phyloP scores from a whole-genome alignment of 768 basidiomycete species.

The Ramaria sp. region DNA sequence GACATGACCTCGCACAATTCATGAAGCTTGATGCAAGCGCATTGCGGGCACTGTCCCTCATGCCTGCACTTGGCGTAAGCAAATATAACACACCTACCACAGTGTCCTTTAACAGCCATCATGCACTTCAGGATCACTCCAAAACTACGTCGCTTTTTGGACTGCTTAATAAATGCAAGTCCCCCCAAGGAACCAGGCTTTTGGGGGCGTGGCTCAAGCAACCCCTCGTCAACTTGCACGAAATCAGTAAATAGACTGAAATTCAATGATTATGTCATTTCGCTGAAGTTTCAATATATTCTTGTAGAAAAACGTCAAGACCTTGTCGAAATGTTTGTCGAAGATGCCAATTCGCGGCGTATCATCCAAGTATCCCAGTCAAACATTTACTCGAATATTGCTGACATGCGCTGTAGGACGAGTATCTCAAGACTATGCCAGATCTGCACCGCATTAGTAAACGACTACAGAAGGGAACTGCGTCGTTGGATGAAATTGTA shows the following conservation, averaged over 20 bases:
- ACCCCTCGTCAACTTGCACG: constrained; percentile 86
- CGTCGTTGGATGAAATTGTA: constrained; percentile 89
- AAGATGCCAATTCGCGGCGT: constrained; percentile 61
- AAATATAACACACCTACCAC: not conserved
- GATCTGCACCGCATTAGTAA: constrained; percentile 90
- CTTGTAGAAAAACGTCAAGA: constrained; percentile 69
- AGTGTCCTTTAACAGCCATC: constrained; percentile 11
- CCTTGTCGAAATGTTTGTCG: constrained; percentile 77
- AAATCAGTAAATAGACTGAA: constrained; percentile 56
- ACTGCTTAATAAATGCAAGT: constrained; percentile 90
- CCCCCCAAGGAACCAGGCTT: constrained; percentile 82
- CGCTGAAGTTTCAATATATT: not conserved
- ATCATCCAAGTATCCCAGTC: constrained; percentile 53
- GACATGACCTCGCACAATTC: constrained; percentile 87
- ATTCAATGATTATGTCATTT: not conserved
- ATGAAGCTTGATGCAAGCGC: constrained; percentile 97
- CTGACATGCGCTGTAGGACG: constrained; percentile 41
- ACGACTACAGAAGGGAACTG: constrained; percentile 74
- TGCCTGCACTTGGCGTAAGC: constrained; percentile 53
- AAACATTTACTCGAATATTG: not conserved
- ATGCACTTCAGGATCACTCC: constrained; percentile 16
- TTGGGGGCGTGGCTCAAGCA: constrained; percentile 93
- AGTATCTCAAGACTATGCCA: constrained; percentile 83
- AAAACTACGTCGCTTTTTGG: constrained; percentile 85
- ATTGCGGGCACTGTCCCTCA: constrained; percentile 76